Evolutionary conservation across 805 yeast genomes (phyloP), one percentile per base, ranked within the genome.

Genomic region (Brettanomyces nanus): DNA sequence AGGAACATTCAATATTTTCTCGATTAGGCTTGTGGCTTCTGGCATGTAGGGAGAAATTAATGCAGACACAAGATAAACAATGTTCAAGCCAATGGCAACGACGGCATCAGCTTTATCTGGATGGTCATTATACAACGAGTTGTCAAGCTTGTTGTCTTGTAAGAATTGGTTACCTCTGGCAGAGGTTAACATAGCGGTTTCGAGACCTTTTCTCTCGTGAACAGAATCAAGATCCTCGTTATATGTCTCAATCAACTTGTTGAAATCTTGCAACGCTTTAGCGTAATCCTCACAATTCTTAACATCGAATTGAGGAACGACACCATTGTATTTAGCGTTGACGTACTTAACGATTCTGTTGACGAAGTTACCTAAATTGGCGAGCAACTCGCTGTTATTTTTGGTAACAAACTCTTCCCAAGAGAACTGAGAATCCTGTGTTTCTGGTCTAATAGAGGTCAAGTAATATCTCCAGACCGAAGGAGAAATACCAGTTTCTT

Each of bases 391-490:
- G 47, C 84, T 75, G 68, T 92, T 92, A 62, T 92, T 92, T 63
- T 87, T 83, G 35, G 94, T 73, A 47, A 86, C 97, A 63, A 90
- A 90, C 59, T 92, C 97, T 40, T 73, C 74, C 99, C 99, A 92
- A 4, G 97, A 87, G 65, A 92, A 92, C 59, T 90, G 96, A 19
- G 98, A 80, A 62, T 92, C 99, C 35, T 94, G 79, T 31, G 87
- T 70, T 69, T 92, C 99, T 23, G 99, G 99, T 61, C 99, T 78
- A 25, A 89, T 77, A 32, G 87, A 75, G 3, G 95, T 82, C 59
- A 92, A 71, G 63, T 92, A 92, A 64, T 90, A 92, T 72, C 99
- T 80, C 98, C 98, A 92, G 29, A 92, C 97, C 31, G 95, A 82
- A 32, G 97, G 78, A 3, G 94, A 69, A 25, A 92, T 62, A 28